These are phyloP conservation scores for Arthrobotrys conoides DNA, from an alignment of 2,329 filamentous ascomycete species.

Conservation along the genomic window DNA sequence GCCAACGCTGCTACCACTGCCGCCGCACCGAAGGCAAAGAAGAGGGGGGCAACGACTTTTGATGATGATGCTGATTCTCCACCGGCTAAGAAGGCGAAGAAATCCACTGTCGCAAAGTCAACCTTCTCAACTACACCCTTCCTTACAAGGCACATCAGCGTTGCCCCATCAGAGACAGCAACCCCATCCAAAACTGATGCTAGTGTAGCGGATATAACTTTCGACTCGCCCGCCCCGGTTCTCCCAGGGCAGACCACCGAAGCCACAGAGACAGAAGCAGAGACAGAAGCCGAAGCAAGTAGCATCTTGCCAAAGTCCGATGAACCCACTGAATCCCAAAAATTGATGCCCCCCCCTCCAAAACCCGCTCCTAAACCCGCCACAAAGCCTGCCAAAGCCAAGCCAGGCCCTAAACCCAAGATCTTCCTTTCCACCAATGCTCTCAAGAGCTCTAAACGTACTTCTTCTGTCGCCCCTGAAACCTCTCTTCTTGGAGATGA, in stretches of 20 bases:
- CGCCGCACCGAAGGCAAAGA: conserved; percentile 55
- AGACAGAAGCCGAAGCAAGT: conserved; percentile 49
- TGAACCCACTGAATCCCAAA: conserved; percentile 60
- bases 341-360: conserved; percentile 62
- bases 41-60: conserved; percentile 58
- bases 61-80: conserved; percentile 62
- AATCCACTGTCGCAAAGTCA: conserved; percentile 82
- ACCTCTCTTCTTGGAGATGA: conserved; percentile 65
- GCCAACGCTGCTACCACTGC: conserved; percentile 45
- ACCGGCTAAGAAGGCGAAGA: conserved; percentile 63
- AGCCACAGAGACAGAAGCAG: conserved; percentile 59
- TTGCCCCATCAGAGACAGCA: conserved; percentile 68
- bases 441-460: conserved; percentile 69
- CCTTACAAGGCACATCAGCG: conserved; percentile 79
- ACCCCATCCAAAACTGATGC: conserved; percentile 38
- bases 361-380: conserved; percentile 8
- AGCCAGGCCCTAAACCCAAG: conserved; percentile 66
- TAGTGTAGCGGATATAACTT: conserved; percentile 7
- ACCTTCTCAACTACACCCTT: conserved; percentile 95
- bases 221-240: conserved; percentile 42
- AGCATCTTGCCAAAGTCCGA: conserved; percentile 45
- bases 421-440: conserved; percentile 70
- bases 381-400: conserved; percentile 61
- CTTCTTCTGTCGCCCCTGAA: conserved; percentile 49
- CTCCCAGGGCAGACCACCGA: conserved; percentile 34